These are phyloP conservation scores for Fraxinus ornus DNA, from an alignment of 305 asterid species.

Conservation along the genomic window DNA sequence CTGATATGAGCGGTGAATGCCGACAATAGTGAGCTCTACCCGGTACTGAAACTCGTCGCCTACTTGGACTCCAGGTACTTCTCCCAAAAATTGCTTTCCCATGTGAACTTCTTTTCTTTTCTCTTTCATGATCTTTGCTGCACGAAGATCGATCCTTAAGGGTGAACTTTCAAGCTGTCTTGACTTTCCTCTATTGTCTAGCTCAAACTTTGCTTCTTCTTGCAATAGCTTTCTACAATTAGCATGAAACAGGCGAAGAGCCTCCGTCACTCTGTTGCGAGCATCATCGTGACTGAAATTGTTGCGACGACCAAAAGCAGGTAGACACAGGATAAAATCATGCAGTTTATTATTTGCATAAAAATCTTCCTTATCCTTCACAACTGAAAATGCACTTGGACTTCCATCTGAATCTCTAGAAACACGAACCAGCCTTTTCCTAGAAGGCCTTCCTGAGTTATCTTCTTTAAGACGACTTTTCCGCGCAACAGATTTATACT, in stretches of 20 bases:
- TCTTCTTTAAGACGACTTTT: slow-evolving; percentile 31
- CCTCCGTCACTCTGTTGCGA: slow-evolving; percentile 72
- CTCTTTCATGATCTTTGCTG: slow-evolving; percentile 50
- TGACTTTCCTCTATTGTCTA: slow-evolving; percentile 37
- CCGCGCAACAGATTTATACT: slow-evolving; percentile 38
- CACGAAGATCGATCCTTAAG: slow-evolving; percentile 64
- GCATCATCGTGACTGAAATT: slow-evolving; percentile 55
- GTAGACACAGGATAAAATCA: slow-evolving; percentile 44
- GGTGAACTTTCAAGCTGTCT: slow-evolving; percentile 19
- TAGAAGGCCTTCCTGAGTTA: slow-evolving; percentile 19
- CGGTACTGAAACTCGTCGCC: slow-evolving; percentile 93
- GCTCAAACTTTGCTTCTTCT: slow-evolving; percentile 49
- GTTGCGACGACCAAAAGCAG: slow-evolving; percentile 65
- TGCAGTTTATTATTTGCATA: slow-evolving; percentile 12
- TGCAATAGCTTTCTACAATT: slow-evolving; percentile 75
- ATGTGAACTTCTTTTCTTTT: slow-evolving; percentile 54
- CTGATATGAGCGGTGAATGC: slow-evolving; percentile 75
- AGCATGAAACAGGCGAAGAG: slow-evolving; percentile 57
- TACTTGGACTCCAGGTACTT: slow-evolving; percentile 86
- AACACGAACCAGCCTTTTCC: slow-evolving; percentile 24
- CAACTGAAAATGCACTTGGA: slow-evolving; percentile 22
- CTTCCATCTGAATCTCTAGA: slow-evolving; percentile 23
- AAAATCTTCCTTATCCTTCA: slow-evolving; percentile 24
- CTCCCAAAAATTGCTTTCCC: slow-evolving; percentile 44
- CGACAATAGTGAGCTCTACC: slow-evolving; percentile 85